Percentiles rank a stretch among this genome's conserved stretches.
Evolutionary conservation across 1,139 yeast genomes (phyloP).

Genomic region (Yamadazyma jaroonii): DNA sequence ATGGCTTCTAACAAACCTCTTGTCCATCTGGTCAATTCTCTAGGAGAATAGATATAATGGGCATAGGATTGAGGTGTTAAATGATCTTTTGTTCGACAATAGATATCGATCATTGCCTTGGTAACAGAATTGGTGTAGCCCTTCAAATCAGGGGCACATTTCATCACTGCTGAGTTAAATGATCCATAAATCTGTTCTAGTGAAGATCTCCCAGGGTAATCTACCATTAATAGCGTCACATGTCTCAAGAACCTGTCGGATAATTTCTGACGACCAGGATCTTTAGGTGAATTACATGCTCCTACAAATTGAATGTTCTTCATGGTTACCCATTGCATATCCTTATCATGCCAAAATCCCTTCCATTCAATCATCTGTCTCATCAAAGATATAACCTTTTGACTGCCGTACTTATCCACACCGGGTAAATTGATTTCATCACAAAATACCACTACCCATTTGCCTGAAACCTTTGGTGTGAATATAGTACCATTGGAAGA

Average conservation of each 20-base stretch:
- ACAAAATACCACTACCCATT: constrained; percentile 82
- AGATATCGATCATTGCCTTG: constrained; percentile 66
- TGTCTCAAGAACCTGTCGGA: constrained; percentile 70
- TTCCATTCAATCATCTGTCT: constrained; percentile 70
- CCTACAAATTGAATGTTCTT: constrained; percentile 79
- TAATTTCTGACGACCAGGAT: constrained; percentile 67
- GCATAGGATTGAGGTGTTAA: constrained; percentile 37
- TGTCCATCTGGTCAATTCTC: constrained; percentile 89
- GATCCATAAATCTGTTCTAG: constrained; percentile 65
- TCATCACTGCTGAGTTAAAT: constrained; percentile 57
- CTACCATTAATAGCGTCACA: constrained; percentile 67
- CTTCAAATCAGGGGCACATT: constrained; percentile 58
- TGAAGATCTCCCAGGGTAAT: constrained; percentile 71
- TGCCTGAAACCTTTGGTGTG: constrained; percentile 60
- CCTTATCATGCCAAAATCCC: constrained; percentile 74
- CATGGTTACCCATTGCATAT: constrained; percentile 66
- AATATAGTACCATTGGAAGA: constrained; percentile 52
- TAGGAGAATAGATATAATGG: constrained; percentile 82
- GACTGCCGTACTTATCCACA: constrained; percentile 73
- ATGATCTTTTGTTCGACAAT: constrained; percentile 37
- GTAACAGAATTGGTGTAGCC: constrained; percentile 56
- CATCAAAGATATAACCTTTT: constrained; percentile 67
- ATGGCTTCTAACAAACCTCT: constrained; percentile 70
- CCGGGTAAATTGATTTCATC: constrained; percentile 90
- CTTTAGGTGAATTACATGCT: constrained; percentile 90